Conservation (phyloP, 306 rosid genomes). For the Begonia fuchsioides region DNA sequence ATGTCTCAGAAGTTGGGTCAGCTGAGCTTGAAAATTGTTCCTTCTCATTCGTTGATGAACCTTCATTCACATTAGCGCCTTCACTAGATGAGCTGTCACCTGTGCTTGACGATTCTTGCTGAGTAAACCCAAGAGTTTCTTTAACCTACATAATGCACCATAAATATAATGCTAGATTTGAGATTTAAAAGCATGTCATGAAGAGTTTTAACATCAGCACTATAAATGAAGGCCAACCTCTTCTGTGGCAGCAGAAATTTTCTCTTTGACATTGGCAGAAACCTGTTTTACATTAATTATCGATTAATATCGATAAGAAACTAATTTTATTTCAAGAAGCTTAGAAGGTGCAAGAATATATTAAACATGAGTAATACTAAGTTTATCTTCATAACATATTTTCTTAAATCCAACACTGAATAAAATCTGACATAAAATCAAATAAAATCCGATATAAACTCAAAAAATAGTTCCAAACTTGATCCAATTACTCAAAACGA, state of each 20-base stretch:
- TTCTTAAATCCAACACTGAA: no score
- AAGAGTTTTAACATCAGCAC: constrained; percentile 4
- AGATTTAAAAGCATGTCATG: neutral
- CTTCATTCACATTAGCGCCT: constrained; percentile 29
- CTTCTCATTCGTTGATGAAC: constrained; percentile 31
- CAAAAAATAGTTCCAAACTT: no score
- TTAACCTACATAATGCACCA: constrained; percentile 45
- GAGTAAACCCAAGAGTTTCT: constrained; percentile 56
- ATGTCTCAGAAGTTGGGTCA: constrained; percentile 33
- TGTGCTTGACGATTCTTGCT: constrained; percentile 44
- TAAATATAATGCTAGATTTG: neutral
- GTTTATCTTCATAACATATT: no score
- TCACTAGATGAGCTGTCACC: constrained; percentile 32
- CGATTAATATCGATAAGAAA: no score
- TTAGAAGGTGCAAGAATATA: no score
- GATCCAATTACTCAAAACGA: no score
- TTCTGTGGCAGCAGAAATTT: constrained; percentile 67
- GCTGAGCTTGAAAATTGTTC: constrained; percentile 25
- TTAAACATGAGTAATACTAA: no score
- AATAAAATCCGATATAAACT: no score
- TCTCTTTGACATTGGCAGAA: constrained; percentile 70
- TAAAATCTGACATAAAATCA: no score
- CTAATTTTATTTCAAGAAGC: no score
- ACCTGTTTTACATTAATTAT: constrained; percentile 27
- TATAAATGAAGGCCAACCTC: constrained; percentile 40